These are phyloP conservation scores for Solanum sparsipilum DNA, from an alignment of 257 asterid genomes.

Conservation along the genomic window DNA sequence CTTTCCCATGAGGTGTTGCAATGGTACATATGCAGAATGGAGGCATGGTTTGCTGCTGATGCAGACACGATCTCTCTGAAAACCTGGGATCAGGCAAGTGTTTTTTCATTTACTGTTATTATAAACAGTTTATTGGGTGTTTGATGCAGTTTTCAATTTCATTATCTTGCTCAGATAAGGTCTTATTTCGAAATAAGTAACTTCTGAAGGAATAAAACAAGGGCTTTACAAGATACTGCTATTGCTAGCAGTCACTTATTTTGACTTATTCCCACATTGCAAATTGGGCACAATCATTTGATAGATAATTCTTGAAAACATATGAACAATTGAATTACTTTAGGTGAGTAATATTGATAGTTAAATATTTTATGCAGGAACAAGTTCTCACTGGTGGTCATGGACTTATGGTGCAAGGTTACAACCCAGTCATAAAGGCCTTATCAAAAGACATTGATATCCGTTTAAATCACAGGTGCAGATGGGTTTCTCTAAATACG, in stretches of 20 bases:
- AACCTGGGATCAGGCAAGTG: conserved; percentile 94
- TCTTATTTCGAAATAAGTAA: neutral
- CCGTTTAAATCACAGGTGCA: conserved; percentile 85
- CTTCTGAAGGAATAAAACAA: no score
- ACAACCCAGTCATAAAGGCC: conserved; percentile 67
- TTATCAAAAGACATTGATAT: conserved; percentile 70
- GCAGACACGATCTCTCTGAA: conserved; percentile 91
- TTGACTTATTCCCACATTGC: neutral
- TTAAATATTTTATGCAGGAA: conserved; percentile 45
- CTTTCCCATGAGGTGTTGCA: conserved; percentile 80
- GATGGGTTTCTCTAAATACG: neutral
- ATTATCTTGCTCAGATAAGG: neutral
- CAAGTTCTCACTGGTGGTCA: conserved; percentile 95
- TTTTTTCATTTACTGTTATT: neutral
- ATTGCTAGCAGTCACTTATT: neutral
- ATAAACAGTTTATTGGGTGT: neutral
- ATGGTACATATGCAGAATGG: conserved; percentile 98
- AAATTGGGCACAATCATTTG: neutral
- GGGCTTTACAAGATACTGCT: neutral
- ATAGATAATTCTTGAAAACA: neutral
- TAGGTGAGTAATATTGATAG: neutral
- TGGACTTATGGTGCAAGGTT: conserved; percentile 99
- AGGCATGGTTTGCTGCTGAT: conserved; percentile 99
- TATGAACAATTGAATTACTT: neutral
- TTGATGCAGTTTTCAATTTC: neutral